These are phyloP conservation scores for Mesembryanthemum crystallinum DNA, from an alignment of 148 eudicot species.

Conservation along the genomic window DNA sequence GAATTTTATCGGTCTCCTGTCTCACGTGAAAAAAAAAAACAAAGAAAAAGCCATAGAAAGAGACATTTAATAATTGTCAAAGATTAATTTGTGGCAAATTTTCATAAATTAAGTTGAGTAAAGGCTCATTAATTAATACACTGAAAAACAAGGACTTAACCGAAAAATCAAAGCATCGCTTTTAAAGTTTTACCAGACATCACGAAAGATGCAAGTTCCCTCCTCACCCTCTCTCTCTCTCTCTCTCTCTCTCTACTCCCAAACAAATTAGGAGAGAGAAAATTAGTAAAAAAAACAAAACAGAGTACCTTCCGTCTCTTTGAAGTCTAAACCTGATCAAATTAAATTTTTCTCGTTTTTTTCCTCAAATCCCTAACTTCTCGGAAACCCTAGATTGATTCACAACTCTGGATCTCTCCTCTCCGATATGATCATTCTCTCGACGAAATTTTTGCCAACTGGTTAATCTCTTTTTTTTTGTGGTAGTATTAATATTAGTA, in stretches of 20 bases:
- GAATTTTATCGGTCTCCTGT: too few relatives aligned
- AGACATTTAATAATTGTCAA: too few relatives aligned
- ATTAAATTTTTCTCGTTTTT: background rate
- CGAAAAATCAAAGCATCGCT: background rate
- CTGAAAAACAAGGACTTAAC: background rate
- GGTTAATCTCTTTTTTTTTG: background rate
- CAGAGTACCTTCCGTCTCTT: slow-evolving; percentile 11
- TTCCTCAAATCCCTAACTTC: slow-evolving; percentile 26
- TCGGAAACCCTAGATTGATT: slow-evolving; percentile 29
- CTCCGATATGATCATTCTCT: background rate
- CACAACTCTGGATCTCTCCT: background rate
- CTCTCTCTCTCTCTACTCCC: slow-evolving; percentile 3
- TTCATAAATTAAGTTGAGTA: too few relatives aligned
- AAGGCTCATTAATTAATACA: background rate
- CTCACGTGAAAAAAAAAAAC: too few relatives aligned
- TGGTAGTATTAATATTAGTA: too few relatives aligned
- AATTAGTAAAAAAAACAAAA: background rate
- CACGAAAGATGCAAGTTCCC: slow-evolving; percentile 29
- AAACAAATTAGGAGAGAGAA: background rate
- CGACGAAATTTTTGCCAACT: background rate
- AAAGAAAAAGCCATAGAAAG: too few relatives aligned
- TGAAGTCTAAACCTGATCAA: slow-evolving; percentile 11
- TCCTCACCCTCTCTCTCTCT: background rate
- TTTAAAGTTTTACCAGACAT: slow-evolving; percentile 13
- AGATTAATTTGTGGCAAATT: too few relatives aligned